Evolutionary conservation across 495 filamentous ascomycete genomes (phyloP), one percentile per base, ranked within the genome.

Genomic region (Penicillium lividum): DNA sequence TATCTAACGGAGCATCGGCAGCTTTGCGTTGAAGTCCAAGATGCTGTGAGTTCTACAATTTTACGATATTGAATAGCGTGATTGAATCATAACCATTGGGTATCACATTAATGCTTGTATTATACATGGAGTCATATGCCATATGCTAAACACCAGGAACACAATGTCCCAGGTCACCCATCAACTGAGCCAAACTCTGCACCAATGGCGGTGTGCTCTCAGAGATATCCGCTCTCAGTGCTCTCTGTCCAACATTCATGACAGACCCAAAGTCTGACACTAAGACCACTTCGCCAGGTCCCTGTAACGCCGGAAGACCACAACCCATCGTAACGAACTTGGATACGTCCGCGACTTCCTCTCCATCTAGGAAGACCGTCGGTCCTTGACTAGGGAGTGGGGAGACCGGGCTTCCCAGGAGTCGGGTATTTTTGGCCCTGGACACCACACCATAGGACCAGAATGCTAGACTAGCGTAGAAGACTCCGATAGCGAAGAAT

Each of bases 371-470:
- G 53, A 73, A 79, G 22, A 84, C 71, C 0, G 62, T 66, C 0
- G 66, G 52, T 38, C 69, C 58, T 38, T 56, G 42, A 13, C 40
- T 48, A 8, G 60, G 18, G 27, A 57, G 31, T 29, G 56, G 28
- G 34, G 40, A 51, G 7, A 54, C 16, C 2, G 61, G 61, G 27
- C 52, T 60, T 52, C 46, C 69, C 11, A 58, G 48, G 22, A 67
- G 61, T 48, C 65, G 66, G 0, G 57, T 51, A 44, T 62, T 56
- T 27, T 66, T 67, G 15, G 73, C 74, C 31, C 66, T 70, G 34
- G 63, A 68, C 8, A 83, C 69, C 0, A 84, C 73, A 29, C 82
- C 82, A 53, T 84, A 86, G 0, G 78, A 79, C 86, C 86, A 88
- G 34, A 88, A 71, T 4, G 79, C 80, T 33, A 88, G 62, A 36